Percentiles rank a stretch among this genome's conserved stretches.
Conservation (phyloP, 2,329 filamentous ascomycete genomes). For the Fusarium sororula region DNA sequence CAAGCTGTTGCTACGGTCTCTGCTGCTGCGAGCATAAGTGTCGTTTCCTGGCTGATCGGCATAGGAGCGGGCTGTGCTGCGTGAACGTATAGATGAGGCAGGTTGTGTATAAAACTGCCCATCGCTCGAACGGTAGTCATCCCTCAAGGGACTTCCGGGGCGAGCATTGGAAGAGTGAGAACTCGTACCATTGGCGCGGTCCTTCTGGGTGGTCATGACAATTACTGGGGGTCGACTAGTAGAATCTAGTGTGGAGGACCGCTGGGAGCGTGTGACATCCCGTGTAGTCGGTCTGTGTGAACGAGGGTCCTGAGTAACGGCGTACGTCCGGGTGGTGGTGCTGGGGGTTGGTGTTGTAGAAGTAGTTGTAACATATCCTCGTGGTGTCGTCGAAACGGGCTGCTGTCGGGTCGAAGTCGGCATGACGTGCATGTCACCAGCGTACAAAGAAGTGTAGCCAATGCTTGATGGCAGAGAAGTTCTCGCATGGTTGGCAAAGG, state of each 20-base stretch:
- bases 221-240: slow-evolving; percentile 62
- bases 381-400: slow-evolving; percentile 43
- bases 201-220: slow-evolving; percentile 62
- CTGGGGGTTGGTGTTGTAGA: slow-evolving; percentile 49
- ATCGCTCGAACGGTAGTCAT: slow-evolving; percentile 63
- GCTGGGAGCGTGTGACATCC: slow-evolving; percentile 56
- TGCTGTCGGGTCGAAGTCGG: slow-evolving; percentile 50
- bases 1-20: slow-evolving; percentile 59
- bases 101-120: slow-evolving; percentile 64
- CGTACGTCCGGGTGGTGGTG: slow-evolving; percentile 65
- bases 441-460: slow-evolving; percentile 60
- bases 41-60: slow-evolving; percentile 61
- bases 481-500: slow-evolving; percentile 60
- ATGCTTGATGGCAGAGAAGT: slow-evolving; percentile 62
- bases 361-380: slow-evolving; percentile 46
- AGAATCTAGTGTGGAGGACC: slow-evolving; percentile 63
- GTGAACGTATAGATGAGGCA: slow-evolving; percentile 64
- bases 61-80: slow-evolving; percentile 58
- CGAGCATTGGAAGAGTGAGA: slow-evolving; percentile 51
- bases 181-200: slow-evolving; percentile 51
- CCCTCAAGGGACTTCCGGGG: slow-evolving; percentile 58
- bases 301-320: slow-evolving; percentile 62
- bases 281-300: slow-evolving; percentile 58
- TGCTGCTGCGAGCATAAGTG: slow-evolving; percentile 59
- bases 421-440: slow-evolving; percentile 64